Conservation (phyloP, 768 basidiomycete species). For the Mycena olivaceomarginata region DNA sequence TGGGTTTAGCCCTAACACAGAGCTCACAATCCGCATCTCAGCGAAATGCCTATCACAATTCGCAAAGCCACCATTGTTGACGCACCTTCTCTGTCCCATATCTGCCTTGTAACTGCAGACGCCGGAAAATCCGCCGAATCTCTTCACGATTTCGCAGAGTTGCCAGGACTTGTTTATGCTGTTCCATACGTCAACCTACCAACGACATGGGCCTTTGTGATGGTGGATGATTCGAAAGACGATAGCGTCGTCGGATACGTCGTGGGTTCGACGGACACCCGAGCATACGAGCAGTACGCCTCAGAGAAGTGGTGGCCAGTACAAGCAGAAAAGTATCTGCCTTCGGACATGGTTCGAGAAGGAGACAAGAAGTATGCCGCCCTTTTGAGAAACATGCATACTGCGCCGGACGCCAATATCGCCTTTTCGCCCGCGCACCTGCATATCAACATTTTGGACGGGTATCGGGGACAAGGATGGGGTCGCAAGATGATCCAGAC, state of each 20-base stretch:
- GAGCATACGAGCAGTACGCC: slow-evolving; percentile 75
- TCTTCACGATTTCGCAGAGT: slow-evolving; percentile 76
- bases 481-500: slow-evolving; percentile 77
- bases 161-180: slow-evolving; percentile 84
- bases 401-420: slow-evolving; percentile 72
- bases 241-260: slow-evolving; percentile 81
- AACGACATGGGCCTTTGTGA: slow-evolving; percentile 84
- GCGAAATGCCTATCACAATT: slow-evolving; percentile 65
- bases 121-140: slow-evolving; percentile 80
- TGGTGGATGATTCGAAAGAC: slow-evolving; percentile 69
- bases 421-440: slow-evolving; percentile 84
- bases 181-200: slow-evolving; percentile 84
- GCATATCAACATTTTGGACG: slow-evolving; percentile 83
- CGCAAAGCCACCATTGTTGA: slow-evolving; percentile 76
- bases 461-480: slow-evolving; percentile 82
- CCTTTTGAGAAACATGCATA: slow-evolving; percentile 63
- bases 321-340: slow-evolving; percentile 74
- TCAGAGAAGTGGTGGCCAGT: slow-evolving; percentile 80
- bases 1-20: neutral
- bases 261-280: slow-evolving; percentile 81
- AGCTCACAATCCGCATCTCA: neutral
- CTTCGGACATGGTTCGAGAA: slow-evolving; percentile 55
- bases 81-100: slow-evolving; percentile 74
- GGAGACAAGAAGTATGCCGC: slow-evolving; percentile 67
- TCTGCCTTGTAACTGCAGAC: slow-evolving; percentile 85